Conservation (phyloP, 1,139 yeast genomes). For the Hyphopichia burtonii region DNA sequence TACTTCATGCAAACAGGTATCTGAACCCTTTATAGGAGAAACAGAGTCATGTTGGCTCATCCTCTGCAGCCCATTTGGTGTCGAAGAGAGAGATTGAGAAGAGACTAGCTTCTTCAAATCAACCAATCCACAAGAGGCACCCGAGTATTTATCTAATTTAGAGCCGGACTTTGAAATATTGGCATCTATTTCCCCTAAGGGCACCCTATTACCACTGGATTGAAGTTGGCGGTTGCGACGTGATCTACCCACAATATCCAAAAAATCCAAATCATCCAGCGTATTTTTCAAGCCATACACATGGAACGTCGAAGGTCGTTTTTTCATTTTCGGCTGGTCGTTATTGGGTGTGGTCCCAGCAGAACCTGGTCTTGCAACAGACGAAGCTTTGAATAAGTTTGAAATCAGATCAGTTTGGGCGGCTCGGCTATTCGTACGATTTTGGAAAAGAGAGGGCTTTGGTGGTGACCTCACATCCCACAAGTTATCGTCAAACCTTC, state of each 20-base stretch:
- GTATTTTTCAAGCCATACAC: slow-evolving; percentile 6
- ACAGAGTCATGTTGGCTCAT: too few species aligned
- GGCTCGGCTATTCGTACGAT: background rate
- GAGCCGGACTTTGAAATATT: background rate
- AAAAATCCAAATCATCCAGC: slow-evolving; percentile 5
- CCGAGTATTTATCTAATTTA: background rate
- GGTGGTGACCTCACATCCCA: slow-evolving; percentile 7
- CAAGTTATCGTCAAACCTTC: slow-evolving; percentile 6
- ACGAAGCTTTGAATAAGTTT: slow-evolving; percentile 3
- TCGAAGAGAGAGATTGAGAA: background rate
- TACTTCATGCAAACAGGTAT: too few species aligned
- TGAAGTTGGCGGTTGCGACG: slow-evolving; percentile 1
- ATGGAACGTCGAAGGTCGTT: slow-evolving; percentile 4
- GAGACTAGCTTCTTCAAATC: slow-evolving; percentile 7
- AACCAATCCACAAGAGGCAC: slow-evolving; percentile 5
- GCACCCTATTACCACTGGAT: background rate
- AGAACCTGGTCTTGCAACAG: background rate
- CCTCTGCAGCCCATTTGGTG: background rate
- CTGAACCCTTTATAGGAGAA: too few species aligned
- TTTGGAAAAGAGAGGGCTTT: background rate
- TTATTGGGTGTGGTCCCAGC: background rate
- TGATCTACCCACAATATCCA: slow-evolving; percentile 9
- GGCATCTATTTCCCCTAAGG: background rate
- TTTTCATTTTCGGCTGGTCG: slow-evolving; percentile 1
- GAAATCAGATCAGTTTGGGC: slow-evolving; percentile 3